Base-by-base conservation (phyloP, 768 basidiomycete species). In the Krasilnikovozyma curviuscula region DNA sequence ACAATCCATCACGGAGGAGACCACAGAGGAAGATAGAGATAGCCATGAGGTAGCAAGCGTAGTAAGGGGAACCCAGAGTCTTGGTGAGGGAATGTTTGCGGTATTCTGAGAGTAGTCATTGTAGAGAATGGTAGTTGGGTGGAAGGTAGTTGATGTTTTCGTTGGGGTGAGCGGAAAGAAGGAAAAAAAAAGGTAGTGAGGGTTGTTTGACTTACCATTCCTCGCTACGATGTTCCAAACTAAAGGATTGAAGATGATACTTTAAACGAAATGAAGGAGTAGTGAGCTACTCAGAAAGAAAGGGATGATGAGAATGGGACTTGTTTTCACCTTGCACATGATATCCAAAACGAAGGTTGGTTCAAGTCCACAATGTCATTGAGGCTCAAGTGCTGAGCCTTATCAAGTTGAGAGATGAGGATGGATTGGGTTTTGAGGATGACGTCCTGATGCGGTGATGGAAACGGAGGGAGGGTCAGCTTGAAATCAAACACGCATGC, bases 151-250 rank as follows among this genome's bases (percentile, higher is more conserved):
- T 13, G 10, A 30, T 28, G 19, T 32, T 40, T 21, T 23, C 18
- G 13, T 23, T 23, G 18, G 16, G 16, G 7, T 18, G 10, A 10
- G 21, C 32, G 42, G 35, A 16, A 14, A 25, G 39, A 16, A 34
- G 23, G 29, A 28, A 27, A 32, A 12, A n/a, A 23, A 32, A 25
- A 38, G 14, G 12, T 5, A 27, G 27, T 50, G 9, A 0, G 56
- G 50, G 18, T n/a, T 10, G 8, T 21, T 19, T 5, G n/a, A 67
- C 75, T 41, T 54, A 86, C 86, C 86, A 67, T 89, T 85, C 48
- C 77, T 78, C 23, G 91, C 91, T 25, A 89, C 76, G 53, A 86
- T 76, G 65, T 98, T 98, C 91, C 91, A 98, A 50, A 80, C 86
- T 1, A 78, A 77, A 0, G 91, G 91, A 58, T 95, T 95, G 69